A percentile compares a stretch with the other conserved stretches of the same genome.
These are phyloP conservation scores for Pyrenula massariospora DNA, from an alignment of 495 filamentous ascomycete genomes.

Conservation along the genomic window DNA sequence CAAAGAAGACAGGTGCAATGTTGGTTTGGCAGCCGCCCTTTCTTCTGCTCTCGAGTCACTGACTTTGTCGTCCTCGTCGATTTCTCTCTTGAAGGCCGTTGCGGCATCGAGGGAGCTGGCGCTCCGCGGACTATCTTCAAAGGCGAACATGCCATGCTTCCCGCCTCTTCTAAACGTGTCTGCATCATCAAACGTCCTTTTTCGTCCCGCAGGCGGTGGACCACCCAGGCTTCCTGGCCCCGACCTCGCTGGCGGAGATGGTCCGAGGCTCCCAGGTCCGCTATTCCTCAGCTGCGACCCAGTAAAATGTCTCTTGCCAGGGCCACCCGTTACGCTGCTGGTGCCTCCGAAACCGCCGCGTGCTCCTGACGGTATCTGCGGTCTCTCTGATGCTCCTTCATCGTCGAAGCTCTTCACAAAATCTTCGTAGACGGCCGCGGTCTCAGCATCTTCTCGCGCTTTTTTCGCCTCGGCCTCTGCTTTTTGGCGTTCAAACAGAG, in stretches of 20 bases:
- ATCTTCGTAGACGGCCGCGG: slow-evolving; percentile 78
- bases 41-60: slow-evolving; percentile 46
- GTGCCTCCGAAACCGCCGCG: slow-evolving; percentile 21
- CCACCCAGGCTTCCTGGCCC: slow-evolving; percentile 3
- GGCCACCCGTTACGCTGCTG: slow-evolving; percentile 27
- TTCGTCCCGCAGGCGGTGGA: slow-evolving; percentile 12
- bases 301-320: slow-evolving; percentile 45
- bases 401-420: slow-evolving; percentile 86
- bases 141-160: slow-evolving; percentile 39
- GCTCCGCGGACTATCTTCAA: slow-evolving; percentile 35
- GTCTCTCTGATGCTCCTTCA: slow-evolving; percentile 34
- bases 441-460: slow-evolving; percentile 75
- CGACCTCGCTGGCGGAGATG: slow-evolving; percentile 29
- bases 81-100: slow-evolving; percentile 35
- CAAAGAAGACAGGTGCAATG: slow-evolving; percentile 57
- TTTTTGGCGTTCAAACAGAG: slow-evolving; percentile 84
- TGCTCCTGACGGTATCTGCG: neutral
- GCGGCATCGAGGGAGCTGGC: slow-evolving; percentile 21
- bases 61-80: slow-evolving; percentile 30
- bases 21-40: slow-evolving; percentile 72
- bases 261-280: slow-evolving; percentile 68
- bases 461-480: slow-evolving; percentile 90
- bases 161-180: slow-evolving; percentile 9
- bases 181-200: slow-evolving; percentile 27
- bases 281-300: slow-evolving; percentile 42